These are phyloP conservation scores for Solanum chaucha DNA, from an alignment of 257 asterid species.

Conservation along the genomic window DNA sequence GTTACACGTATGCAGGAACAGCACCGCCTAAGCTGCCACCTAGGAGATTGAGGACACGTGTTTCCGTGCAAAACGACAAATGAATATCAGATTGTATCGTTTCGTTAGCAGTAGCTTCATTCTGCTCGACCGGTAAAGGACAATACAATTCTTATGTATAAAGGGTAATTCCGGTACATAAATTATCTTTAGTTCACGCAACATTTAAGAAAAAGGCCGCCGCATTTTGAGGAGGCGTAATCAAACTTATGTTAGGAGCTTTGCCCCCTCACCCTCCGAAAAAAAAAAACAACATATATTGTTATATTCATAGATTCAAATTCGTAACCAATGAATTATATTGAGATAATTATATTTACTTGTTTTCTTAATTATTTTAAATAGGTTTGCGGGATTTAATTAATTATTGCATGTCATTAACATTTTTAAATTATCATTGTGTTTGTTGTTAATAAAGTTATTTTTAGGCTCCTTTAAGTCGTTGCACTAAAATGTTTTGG, in stretches of 20 bases:
- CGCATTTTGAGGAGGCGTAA: background rate
- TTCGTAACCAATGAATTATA: no score
- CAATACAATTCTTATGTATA: background rate
- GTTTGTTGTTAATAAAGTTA: background rate
- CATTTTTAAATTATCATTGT: background rate
- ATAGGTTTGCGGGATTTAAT: background rate
- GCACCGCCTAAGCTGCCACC: slow-evolving; percentile 14
- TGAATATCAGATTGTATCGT: background rate
- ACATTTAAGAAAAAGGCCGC: background rate
- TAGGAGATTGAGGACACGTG: background rate
- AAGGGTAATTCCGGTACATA: background rate
- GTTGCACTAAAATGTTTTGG: background rate
- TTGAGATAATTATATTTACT: background rate
- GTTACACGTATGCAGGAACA: slow-evolving; percentile 25
- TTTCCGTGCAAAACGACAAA: background rate
- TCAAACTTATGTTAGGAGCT: background rate
- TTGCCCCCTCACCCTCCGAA: background rate
- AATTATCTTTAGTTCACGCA: background rate
- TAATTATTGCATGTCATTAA: background rate
- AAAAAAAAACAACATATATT: no score
- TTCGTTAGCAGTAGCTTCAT: background rate
- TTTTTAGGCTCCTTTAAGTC: background rate
- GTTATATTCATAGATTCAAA: no score
- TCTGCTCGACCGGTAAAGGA: background rate
- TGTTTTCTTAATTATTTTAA: no score